A percentile compares a stretch with the other conserved stretches of the same genome.
Conservation (phyloP, 2,329 filamentous ascomycete genomes). For the Xenoacremonium recifei region DNA sequence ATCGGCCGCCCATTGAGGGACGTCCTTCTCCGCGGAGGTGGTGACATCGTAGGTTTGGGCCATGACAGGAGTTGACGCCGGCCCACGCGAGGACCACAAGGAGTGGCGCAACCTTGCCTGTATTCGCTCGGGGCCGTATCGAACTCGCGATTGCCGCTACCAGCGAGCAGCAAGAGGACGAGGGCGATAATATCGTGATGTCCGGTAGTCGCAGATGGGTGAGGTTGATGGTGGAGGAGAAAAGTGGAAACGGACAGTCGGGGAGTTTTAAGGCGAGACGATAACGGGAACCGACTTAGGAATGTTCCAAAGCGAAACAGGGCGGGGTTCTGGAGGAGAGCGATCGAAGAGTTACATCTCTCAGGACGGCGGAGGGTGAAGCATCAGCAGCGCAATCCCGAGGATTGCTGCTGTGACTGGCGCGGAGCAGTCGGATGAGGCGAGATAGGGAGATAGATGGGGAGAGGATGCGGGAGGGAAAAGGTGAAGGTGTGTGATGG, state of each 20-base stretch:
- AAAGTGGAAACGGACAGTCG: conserved; percentile 6
- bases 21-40: conserved; percentile 33
- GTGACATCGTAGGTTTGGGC: conserved; percentile 32
- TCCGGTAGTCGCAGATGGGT: neutral
- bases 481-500: too few species aligned
- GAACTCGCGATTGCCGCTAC: conserved; percentile 12
- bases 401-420: conserved; percentile 4
- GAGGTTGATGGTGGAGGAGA: conserved; percentile 3
- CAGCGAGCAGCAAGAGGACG: too few species aligned
- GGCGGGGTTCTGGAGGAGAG: conserved; percentile 9
- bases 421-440: neutral
- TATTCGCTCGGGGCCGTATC: conserved; percentile 6
- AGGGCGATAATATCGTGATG: neutral
- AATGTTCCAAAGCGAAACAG: conserved; percentile 13
- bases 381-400: conserved; percentile 13
- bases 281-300: conserved; percentile 12
- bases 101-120: conserved; percentile 12
- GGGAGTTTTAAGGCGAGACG: conserved; percentile 8
- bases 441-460: neutral
- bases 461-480: neutral
- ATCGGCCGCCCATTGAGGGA: conserved; percentile 38
- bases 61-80: conserved; percentile 26
- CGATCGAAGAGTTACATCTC: conserved; percentile 15
- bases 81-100: conserved; percentile 24
- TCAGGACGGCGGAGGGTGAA: conserved; percentile 9